Evolutionary conservation across 495 filamentous ascomycete species (phyloP).

Genomic region (Hamigera avellanea): DNA sequence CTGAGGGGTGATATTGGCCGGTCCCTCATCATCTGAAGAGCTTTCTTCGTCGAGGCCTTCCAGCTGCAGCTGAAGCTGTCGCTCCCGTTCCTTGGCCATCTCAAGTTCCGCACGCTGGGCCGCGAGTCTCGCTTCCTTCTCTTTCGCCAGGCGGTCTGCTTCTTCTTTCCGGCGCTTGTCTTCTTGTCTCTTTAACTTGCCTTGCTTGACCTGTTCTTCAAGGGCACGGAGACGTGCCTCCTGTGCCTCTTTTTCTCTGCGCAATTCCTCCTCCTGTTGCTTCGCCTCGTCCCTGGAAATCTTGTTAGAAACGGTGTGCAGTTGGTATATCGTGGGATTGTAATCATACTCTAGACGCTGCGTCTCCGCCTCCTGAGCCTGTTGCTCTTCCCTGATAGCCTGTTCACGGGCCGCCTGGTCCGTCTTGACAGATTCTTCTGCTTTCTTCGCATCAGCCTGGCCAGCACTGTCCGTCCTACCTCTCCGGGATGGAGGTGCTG

Average conservation of each 20-base stretch:
- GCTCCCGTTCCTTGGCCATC: constrained; percentile 74
- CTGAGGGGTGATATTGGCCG: constrained; percentile 67
- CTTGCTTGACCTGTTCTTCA: constrained; percentile 86
- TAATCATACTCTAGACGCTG: constrained; percentile 75
- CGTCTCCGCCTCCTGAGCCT: constrained; percentile 62
- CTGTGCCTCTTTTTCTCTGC: constrained; percentile 66
- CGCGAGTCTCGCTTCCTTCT: constrained; percentile 76
- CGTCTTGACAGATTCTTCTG: constrained; percentile 42
- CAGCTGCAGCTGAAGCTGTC: constrained; percentile 76
- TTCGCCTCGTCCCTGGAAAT: constrained; percentile 58
- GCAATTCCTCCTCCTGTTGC: constrained; percentile 67
- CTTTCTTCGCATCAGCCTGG: constrained; percentile 43
- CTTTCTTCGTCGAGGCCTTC: constrained; percentile 69
- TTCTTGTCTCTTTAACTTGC: constrained; percentile 94
- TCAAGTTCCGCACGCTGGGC: constrained; percentile 88
- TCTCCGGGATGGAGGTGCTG: constrained; percentile 71
- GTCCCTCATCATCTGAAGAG: constrained; percentile 81
- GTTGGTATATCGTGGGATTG: too few species aligned
- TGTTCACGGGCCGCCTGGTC: constrained; percentile 44
- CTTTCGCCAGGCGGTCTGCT: constrained; percentile 70
- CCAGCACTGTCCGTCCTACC: constrained; percentile 48
- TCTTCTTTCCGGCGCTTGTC: constrained; percentile 88
- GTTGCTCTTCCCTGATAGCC: constrained; percentile 56
- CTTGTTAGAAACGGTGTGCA: too few species aligned
- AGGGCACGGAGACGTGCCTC: constrained; percentile 75